phyloP scores from a whole-genome alignment of 805 yeast species.

The Pichia kluyveri region DNA sequence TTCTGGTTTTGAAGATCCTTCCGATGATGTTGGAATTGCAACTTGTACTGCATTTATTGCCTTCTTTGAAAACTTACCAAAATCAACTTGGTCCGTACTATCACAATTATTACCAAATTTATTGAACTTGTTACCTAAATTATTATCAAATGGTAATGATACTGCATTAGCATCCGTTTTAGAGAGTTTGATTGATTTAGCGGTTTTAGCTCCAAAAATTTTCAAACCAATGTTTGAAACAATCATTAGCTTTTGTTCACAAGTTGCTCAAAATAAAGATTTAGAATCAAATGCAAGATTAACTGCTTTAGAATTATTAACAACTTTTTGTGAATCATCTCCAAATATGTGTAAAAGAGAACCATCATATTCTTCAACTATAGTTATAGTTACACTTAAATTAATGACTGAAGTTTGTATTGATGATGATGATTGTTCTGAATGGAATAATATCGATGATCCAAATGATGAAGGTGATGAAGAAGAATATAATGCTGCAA shows the following conservation, averaged over 20 bases:
- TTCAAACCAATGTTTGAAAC: slow-evolving; percentile 85
- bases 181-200: slow-evolving; percentile 82
- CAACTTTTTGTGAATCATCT: slow-evolving; percentile 86
- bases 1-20: slow-evolving; percentile 69
- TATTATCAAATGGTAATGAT: slow-evolving; percentile 71
- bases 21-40: slow-evolving; percentile 81
- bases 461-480: slow-evolving; percentile 61
- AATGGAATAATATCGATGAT: slow-evolving; percentile 79
- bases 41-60: slow-evolving; percentile 91
- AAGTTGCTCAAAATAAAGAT: slow-evolving; percentile 72
- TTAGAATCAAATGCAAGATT: slow-evolving; percentile 72
- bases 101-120: slow-evolving; percentile 76
- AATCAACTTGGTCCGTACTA: slow-evolving; percentile 65
- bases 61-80: slow-evolving; percentile 75
- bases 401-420: slow-evolving; percentile 90
- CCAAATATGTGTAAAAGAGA: slow-evolving; percentile 91
- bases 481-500: slow-evolving; percentile 86
- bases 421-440: slow-evolving; percentile 56
- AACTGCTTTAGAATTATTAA: slow-evolving; percentile 79
- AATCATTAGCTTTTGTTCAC: slow-evolving; percentile 78
- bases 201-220: slow-evolving; percentile 89
- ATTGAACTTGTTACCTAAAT: slow-evolving; percentile 78
- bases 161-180: slow-evolving; percentile 78
- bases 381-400: slow-evolving; percentile 65
- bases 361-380: slow-evolving; percentile 56